Evolutionary conservation across 371 early-diverging fungal genomes (phyloP), one percentile per base, ranked within the genome.

Genomic region (Mucor mucedo): DNA sequence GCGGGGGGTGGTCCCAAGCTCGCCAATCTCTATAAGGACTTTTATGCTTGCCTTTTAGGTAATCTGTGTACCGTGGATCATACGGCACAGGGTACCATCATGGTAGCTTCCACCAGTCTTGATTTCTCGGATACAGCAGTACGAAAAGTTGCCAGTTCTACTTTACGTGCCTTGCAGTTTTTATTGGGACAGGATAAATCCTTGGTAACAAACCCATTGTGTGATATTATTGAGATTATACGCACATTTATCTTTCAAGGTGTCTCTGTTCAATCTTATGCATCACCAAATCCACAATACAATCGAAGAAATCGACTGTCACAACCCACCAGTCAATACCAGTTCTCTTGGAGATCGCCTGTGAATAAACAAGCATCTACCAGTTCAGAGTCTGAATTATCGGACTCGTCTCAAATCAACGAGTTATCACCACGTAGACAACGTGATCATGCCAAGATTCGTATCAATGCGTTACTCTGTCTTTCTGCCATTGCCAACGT

Each of bases 301-400:
- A 32, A 54, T 35, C 52, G 63, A 63, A 39, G 59, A 29, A 62
- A 63, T 13, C 40, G 35, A 44, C 44, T 66, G 1, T 55, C 42
- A 0, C 55, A 55, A 16, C 32, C 48, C 47, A 59, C 48, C 7
- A 49, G 30, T 41, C 42, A 53, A 14, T 29, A 55, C 1, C 66
- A 62, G 16, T 55, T 74, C 9, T 62, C 71, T 45, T 78, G 71
- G 73, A 52, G 68, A 55, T 52, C 68, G 27, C 30, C 61, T 28
- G 29, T 55, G 11, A 32, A 55, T 13, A 42, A 56, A 42, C 40
- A 60, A 32, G 29, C 21, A 3, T 71, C 67, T 32, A 68, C 75
- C 1, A 84, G 83, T 42, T 87, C 89, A 32, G 89, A 89, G 55
- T 87, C 89, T 13, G 88, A 87, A 61, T 41, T 84, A 47, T 87